A percentile compares a stretch with the other conserved stretches of the same genome.
Evolutionary conservation across 495 filamentous ascomycete species (phyloP).

Genomic region (Polyplosphaeria fusca): DNA sequence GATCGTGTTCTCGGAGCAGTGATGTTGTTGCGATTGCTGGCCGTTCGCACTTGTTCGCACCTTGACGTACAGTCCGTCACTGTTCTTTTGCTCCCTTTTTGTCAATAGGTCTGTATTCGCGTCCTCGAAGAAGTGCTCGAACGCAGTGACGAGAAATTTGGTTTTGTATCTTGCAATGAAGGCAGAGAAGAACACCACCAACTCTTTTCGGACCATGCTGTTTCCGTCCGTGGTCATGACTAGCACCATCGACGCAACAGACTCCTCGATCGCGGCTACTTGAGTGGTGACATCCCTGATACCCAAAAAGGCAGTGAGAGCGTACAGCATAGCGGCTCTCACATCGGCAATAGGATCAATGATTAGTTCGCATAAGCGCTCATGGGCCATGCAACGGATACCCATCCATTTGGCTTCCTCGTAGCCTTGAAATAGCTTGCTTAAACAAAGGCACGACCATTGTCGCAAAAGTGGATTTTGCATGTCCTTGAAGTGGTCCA

Average conservation of each 20-base stretch:
- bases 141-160: slow-evolving; percentile 88
- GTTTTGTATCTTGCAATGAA: slow-evolving; percentile 89
- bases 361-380: slow-evolving; percentile 72
- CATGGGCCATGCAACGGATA: slow-evolving; percentile 74
- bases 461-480: slow-evolving; percentile 87
- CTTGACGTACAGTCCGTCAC: slow-evolving; percentile 30
- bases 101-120: slow-evolving; percentile 36
- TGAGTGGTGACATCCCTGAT: slow-evolving; percentile 91
- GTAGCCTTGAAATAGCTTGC: slow-evolving; percentile 88
- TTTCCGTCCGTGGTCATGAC: slow-evolving; percentile 88
- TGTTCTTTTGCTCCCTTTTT: slow-evolving; percentile 19
- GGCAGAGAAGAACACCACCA: slow-evolving; percentile 88
- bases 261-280: slow-evolving; percentile 84
- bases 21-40: slow-evolving; percentile 18
- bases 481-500: slow-evolving; percentile 74
- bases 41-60: not conserved
- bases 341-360: slow-evolving; percentile 95
- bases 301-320: slow-evolving; percentile 87
- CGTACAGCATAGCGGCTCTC: slow-evolving; percentile 85
- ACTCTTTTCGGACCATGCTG: slow-evolving; percentile 86
- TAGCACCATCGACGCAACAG: slow-evolving; percentile 76
- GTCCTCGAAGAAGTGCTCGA: slow-evolving; percentile 85
- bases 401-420: slow-evolving; percentile 93
- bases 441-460: slow-evolving; percentile 95
- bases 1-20: slow-evolving; percentile 76